These are phyloP conservation scores for Blastocystis sp. DNA, from an alignment of 352 stramenopile species.

Conservation along the genomic window DNA sequence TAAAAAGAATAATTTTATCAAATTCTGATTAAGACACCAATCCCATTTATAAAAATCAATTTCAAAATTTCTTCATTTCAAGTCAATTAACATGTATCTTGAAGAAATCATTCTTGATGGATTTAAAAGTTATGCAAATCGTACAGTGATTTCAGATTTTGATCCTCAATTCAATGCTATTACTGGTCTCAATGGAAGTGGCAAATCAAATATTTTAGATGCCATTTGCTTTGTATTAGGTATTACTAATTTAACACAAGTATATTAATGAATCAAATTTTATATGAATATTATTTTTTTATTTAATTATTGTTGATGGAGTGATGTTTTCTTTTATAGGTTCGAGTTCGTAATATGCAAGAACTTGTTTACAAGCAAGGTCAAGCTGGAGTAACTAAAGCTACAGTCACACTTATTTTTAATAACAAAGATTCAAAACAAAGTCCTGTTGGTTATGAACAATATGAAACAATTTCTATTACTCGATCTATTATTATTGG, in stretches of 20 bases:
- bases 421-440: slow-evolving; percentile 77
- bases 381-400: slow-evolving; percentile 93
- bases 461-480: slow-evolving; percentile 92
- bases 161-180: slow-evolving; percentile 98
- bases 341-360: slow-evolving; percentile 88
- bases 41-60: too few relatives aligned
- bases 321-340: slow-evolving; percentile 39
- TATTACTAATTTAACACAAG: slow-evolving; percentile 89
- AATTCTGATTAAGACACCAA: too few relatives aligned
- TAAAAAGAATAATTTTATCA: too few relatives aligned
- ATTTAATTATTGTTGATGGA: not conserved
- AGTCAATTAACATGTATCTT: slow-evolving; percentile 72
- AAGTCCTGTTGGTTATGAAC: slow-evolving; percentile 83
- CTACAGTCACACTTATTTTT: slow-evolving; percentile 92
- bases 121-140: slow-evolving; percentile 98
- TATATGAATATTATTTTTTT: not conserved
- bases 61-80: too few relatives aligned
- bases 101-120: slow-evolving; percentile 97
- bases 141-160: slow-evolving; percentile 90
- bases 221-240: slow-evolving; percentile 98
- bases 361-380: slow-evolving; percentile 99
- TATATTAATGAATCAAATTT: not conserved
- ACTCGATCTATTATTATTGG: slow-evolving; percentile 76
- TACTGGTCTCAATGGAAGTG: slow-evolving; percentile 92
- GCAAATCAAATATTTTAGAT: slow-evolving; percentile 98